A percentile compares a stretch with the other conserved stretches of the same genome.
Conservation (phyloP, 768 basidiomycete species). For the Leccinellum luteum region DNA sequence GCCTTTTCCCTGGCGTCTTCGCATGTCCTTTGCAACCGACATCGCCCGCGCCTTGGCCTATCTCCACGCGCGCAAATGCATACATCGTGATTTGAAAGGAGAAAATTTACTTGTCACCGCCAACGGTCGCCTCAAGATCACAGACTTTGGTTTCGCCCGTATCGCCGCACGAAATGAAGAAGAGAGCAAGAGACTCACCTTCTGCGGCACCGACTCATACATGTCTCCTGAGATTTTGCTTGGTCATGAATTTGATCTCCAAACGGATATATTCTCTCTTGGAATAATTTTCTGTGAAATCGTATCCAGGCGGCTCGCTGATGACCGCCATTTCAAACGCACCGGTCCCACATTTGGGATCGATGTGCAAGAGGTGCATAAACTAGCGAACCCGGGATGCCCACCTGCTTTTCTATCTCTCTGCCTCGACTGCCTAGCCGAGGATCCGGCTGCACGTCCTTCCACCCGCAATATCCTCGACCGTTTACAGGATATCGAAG, state of each 20-base stretch:
- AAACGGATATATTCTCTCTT: slow-evolving; percentile 93
- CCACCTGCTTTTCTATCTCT: slow-evolving; percentile 77
- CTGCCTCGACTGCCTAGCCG: slow-evolving; percentile 71
- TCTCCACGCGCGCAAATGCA: slow-evolving; percentile 89
- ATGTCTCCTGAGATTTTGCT: slow-evolving; percentile 97
- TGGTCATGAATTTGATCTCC: slow-evolving; percentile 88
- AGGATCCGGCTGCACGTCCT: slow-evolving; percentile 67
- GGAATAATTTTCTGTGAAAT: slow-evolving; percentile 95
- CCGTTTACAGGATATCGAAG: slow-evolving; percentile 75
- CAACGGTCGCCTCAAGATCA: slow-evolving; percentile 94
- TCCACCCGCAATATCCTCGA: slow-evolving; percentile 77
- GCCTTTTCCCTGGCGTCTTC: slow-evolving; percentile 90
- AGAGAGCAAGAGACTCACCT: slow-evolving; percentile 81
- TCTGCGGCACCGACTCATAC: slow-evolving; percentile 89
- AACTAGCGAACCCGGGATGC: slow-evolving; percentile 67
- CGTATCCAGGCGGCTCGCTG: slow-evolving; percentile 77
- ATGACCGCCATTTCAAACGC: slow-evolving; percentile 76
- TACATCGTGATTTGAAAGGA: slow-evolving; percentile 91
- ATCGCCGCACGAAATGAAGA: slow-evolving; percentile 92
- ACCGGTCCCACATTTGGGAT: slow-evolving; percentile 76
- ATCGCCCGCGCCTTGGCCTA: slow-evolving; percentile 95
- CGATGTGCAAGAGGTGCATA: slow-evolving; percentile 68
- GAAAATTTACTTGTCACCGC: slow-evolving; percentile 95
- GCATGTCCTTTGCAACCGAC: slow-evolving; percentile 93
- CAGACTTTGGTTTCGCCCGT: slow-evolving; percentile 97